A percentile compares a stretch with the other conserved stretches of the same genome.
Conservation (phyloP, 495 filamentous ascomycete genomes). For the Pyrenopolyporus hunteri region DNA sequence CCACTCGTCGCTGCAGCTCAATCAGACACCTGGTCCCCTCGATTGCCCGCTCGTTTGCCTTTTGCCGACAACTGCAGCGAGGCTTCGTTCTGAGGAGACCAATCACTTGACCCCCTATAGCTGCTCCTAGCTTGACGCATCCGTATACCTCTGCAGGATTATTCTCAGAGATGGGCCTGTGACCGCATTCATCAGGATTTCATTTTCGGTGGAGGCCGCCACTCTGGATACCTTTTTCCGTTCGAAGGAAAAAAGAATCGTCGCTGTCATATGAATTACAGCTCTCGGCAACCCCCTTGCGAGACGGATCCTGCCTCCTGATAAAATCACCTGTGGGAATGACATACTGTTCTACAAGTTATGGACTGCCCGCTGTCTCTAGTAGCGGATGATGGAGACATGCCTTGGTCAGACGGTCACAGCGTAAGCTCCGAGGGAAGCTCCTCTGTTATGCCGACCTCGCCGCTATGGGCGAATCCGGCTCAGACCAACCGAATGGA, state of each 20-base stretch:
- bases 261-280: constrained; percentile 30
- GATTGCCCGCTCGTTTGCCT: constrained; percentile 39
- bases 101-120: constrained; percentile 24
- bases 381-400: constrained; percentile 49
- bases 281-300: constrained; percentile 14
- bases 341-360: constrained; percentile 33
- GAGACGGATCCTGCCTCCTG: constrained; percentile 25
- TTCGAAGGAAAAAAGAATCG: neutral
- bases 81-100: constrained; percentile 34
- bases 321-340: constrained; percentile 33
- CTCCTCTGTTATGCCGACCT: constrained; percentile 45
- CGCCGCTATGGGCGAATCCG: constrained; percentile 48
- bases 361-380: constrained; percentile 53
- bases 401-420: constrained; percentile 51
- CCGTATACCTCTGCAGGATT: constrained; percentile 32
- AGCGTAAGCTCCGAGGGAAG: constrained; percentile 53
- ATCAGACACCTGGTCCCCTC: constrained; percentile 39
- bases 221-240: constrained; percentile 28
- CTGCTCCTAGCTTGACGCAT: constrained; percentile 34
- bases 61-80: constrained; percentile 38
- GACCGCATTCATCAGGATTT: constrained; percentile 30
- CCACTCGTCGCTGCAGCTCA: constrained; percentile 40
- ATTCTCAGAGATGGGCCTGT: constrained; percentile 34
- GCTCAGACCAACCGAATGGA: constrained; percentile 44
- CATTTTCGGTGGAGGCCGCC: constrained; percentile 30